Base-by-base conservation (phyloP, 768 basidiomycete species). In the Agaricus subrufescens region DNA sequence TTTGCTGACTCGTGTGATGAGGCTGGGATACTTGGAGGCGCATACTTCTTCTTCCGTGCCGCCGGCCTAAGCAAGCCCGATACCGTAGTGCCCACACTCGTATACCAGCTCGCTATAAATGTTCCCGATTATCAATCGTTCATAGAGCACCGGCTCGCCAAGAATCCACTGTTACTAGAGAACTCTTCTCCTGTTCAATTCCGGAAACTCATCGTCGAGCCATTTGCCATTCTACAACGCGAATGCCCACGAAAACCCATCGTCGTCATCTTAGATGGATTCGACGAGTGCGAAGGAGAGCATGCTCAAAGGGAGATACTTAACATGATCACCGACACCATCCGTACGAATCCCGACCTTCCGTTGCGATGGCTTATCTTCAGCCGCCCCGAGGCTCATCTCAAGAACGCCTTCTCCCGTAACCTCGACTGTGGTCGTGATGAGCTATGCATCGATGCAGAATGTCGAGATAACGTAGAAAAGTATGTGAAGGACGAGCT, bases 251-350 rank as follows among this genome's bases (percentile, higher is more conserved):
- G 31, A 8, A 8, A 25, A n/a, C 37, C 46, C 15, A 29, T 45
- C 14, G 9, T 57, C 9, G 23, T 57, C 0, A 34, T 57, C n/a
- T 8, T 57, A 4, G 56, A 57, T 19, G 56, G 56, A 6, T 25
- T 57, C 2, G 48, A 57, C 31, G 56, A 57, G 19, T 57, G 56
- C 30, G 26, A 44, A 1, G 56, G 56, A 7, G n/a, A 57, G 39
- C n/a, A 37, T 19, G 19, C 40, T n/a, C 56, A 57, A 27, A 2
- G 19, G 25, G 48, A 57, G 23, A 34, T 57, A n/a, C 8, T 51
- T 11, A 25, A 29, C 1, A 27, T 52, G 42, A 45, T 52, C n/a
- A 25, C 26, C 9, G 52, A 52, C 7, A 4, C 42, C 4, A n/a
- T 45, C 7, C 52, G 37, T 4, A 30, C 11, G 1, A 30, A 45